Base-by-base conservation (phyloP, 768 basidiomycete genomes). In the Hericium coralloides region DNA sequence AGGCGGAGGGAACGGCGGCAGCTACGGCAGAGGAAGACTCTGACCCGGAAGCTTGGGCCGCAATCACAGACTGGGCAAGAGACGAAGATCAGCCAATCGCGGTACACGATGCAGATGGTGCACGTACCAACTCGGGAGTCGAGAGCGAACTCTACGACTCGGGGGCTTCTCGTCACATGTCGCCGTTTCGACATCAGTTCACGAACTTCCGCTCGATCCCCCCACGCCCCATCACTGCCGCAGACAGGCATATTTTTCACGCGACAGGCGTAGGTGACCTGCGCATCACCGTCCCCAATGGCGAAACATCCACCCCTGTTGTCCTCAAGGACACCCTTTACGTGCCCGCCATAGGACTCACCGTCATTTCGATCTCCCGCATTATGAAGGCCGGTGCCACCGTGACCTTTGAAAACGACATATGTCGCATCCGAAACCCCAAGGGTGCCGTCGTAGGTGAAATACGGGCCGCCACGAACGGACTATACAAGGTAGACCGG, bases 251-350 rank as follows among this genome's bases (percentile, higher is more conserved):
- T 14, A 39, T 49, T 8, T 66, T 66, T 57, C 51, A 63, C 36
- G 63, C 65, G 1, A 55, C 51, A 2, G 64, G 60, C 15, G 39
- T 49, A 5, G 65, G 65, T 4, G 58, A 64, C 31, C 36, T 66
- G 1, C 25, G 12, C 8, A 53, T 66, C 14, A 12, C 37, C 3
- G 38, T 58, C 15, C 50, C 57, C 3, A 53, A 57, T 15, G 54
- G 57, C 3, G 20, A 22, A 12, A 20, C 17, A 4, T 18, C 39
- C 2, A 20, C 58, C n/a, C n/a, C n/a, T n/a, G n/a, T n/a, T n/a
- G n/a, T n/a, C n/a, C n/a, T n/a, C n/a, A n/a, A n/a, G n/a, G 1
- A 7, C 38, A 4, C 7, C 61, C 10, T n/a, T 60, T 0, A 36
- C 63, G 10, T 17, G 48, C 10, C 15, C 59, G 49, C 37, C 54